Base-by-base conservation (phyloP, 768 basidiomycete genomes). In the Auricularia sp. region DNA sequence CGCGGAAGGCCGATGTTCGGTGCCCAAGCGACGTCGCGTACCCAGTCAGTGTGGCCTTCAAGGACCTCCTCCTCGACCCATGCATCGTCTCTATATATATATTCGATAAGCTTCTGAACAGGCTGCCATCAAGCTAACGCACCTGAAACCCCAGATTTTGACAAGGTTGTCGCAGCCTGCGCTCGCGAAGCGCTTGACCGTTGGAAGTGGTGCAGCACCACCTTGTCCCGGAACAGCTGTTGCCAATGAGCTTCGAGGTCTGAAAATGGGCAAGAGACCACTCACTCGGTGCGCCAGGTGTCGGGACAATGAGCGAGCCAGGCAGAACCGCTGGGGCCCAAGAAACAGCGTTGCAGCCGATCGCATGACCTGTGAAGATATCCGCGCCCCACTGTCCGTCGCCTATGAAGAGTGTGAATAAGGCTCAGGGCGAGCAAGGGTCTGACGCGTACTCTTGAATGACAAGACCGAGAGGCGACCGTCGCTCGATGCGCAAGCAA, bases 1-100 rank as follows among this genome's bases (percentile, higher is more conserved):
- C 93, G 83, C 0, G 96, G 93, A 16, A 98, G 81, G 0, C 97
- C 97, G 67, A 98, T 95, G 69, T 93, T 97, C 0, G 97, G 96
- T 1, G 95, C 95, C 94, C 95, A 98, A 0, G 96, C 92, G n/a
- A 98, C 95, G 73, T 98, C 96, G 59, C 96, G 83, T 23, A 99
- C 95, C 96, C 96, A 99, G 74, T 99, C 96, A 0, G 88, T 84
- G 74, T 99, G 96, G 0, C 93, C 94, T 61, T 92, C 90, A 29
- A 99, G 83, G 0, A 81, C 84, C 70, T 96, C 94, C 73, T 94
- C 95, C 70, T 93, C 91, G 14, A 83, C 81, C 93, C 95, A 98
- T 7, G 86, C 81, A 62, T 91, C 88, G 62, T 95, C 91, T 66
- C 87, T 84, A 29, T 29, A 29, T 29, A 29, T 29, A 29, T 29